These are phyloP conservation scores for Dysphania ambrosioides DNA, from an alignment of 148 eudicot species.

Conservation along the genomic window DNA sequence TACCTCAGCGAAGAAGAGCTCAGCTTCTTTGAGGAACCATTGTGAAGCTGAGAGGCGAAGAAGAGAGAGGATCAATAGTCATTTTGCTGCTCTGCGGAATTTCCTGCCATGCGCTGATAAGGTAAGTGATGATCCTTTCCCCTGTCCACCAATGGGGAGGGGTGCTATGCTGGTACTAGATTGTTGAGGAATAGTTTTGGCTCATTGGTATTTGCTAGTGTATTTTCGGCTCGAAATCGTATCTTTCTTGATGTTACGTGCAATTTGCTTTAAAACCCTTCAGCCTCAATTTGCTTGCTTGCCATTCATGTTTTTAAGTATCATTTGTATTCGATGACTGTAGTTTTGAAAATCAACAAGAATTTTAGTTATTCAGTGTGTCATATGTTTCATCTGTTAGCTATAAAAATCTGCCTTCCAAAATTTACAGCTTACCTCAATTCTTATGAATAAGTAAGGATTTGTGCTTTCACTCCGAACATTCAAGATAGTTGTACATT, in stretches of 20 bases:
- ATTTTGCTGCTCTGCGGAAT: slow-evolving; percentile 28
- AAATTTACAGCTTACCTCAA: too few species aligned
- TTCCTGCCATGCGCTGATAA: slow-evolving; percentile 27
- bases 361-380: neutral
- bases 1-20: slow-evolving; percentile 14
- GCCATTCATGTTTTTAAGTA: neutral
- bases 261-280: neutral
- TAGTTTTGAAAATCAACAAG: neutral
- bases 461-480: too few species aligned
- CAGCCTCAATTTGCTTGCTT: neutral
- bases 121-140: slow-evolving; percentile 16
- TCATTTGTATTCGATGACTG: too few species aligned
- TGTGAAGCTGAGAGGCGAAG: slow-evolving; percentile 37
- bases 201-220: neutral
- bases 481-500: too few species aligned
- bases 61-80: slow-evolving; percentile 33
- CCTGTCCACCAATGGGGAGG: neutral
- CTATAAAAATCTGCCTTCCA: too few species aligned
- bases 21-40: slow-evolving; percentile 30
- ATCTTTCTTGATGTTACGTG: neutral
- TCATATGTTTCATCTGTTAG: neutral
- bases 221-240: neutral
- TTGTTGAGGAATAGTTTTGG: neutral
- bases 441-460: too few species aligned
- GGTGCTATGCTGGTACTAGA: neutral